Conservation (phyloP, 257 asterid genomes). For the Nicotiana undulata region DNA sequence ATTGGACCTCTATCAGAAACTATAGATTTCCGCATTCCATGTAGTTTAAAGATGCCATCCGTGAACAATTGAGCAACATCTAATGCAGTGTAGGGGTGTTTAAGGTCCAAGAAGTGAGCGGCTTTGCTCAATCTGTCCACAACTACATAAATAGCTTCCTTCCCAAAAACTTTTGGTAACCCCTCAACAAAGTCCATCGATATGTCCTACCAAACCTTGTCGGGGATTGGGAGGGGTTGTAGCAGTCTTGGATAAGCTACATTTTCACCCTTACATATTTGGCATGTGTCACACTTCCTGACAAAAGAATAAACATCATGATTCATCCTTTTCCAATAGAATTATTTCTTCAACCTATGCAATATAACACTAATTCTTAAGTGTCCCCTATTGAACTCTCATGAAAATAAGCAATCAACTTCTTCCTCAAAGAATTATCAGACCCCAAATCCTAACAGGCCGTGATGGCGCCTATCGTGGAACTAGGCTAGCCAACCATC, state of each 20-base stretch:
- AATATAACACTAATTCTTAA: fast-evolving
- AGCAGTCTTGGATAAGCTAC: not conserved
- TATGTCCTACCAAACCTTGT: not conserved
- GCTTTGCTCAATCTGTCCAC: not conserved
- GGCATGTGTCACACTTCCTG: too few relatives aligned
- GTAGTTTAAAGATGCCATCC: too few relatives aligned
- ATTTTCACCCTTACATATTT: not conserved
- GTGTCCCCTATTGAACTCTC: not conserved
- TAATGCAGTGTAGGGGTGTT: too few relatives aligned
- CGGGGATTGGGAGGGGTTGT: not conserved
- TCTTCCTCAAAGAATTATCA: not conserved
- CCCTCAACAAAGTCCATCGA: not conserved
- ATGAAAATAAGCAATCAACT: not conserved
- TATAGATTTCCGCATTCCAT: too few relatives aligned
- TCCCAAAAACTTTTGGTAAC: not conserved
- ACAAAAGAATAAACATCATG: not conserved
- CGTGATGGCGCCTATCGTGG: too few relatives aligned
- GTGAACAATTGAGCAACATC: too few relatives aligned
- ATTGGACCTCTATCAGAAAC: too few relatives aligned
- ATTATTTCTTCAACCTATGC: not conserved
- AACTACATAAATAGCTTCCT: not conserved
- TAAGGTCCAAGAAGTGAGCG: too few relatives aligned
- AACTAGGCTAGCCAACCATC: too few relatives aligned
- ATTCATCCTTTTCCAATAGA: not conserved
- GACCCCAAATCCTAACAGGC: too few relatives aligned